Percentiles rank a stretch among this genome's conserved stretches.
Evolutionary conservation across 2,329 filamentous ascomycete genomes (phyloP).

Genomic region (Aureobasidium zeae): DNA sequence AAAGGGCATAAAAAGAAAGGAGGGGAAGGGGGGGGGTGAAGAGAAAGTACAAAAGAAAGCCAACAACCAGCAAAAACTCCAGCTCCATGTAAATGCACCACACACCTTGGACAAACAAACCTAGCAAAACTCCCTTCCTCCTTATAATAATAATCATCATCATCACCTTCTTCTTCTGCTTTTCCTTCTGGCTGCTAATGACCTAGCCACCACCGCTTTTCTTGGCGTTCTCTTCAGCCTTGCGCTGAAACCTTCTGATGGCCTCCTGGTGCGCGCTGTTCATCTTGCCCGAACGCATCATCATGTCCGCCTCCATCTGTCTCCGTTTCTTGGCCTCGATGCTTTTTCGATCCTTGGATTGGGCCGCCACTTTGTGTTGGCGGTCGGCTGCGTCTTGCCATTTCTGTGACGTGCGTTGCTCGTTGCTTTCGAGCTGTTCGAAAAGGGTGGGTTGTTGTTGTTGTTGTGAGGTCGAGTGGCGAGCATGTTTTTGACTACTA

Average conservation of each 20-base stretch:
- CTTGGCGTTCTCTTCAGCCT: constrained; percentile 33
- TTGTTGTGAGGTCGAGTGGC: too few relatives aligned
- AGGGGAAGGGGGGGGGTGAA: too few relatives aligned
- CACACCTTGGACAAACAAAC: too few relatives aligned
- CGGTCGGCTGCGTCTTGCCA: too few relatives aligned
- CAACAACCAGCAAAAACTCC: not conserved
- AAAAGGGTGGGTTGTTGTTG: too few relatives aligned
- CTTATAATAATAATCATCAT: not conserved
- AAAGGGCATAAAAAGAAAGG: too few relatives aligned
- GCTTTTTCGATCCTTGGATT: constrained; percentile 46
- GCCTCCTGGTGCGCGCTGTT: constrained; percentile 68
- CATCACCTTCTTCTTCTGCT: not conserved
- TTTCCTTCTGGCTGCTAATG: not conserved
- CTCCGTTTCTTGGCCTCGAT: constrained; percentile 46
- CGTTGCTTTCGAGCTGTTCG: too few relatives aligned
- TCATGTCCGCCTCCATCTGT: constrained; percentile 59
- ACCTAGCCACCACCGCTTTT: too few relatives aligned
- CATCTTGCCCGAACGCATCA: constrained; percentile 68
- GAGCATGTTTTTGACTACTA: too few relatives aligned
- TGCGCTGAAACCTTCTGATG: constrained; percentile 67
- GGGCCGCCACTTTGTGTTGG: not conserved
- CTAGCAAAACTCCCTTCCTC: not conserved
- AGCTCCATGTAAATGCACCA: too few relatives aligned
- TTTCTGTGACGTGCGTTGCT: too few relatives aligned
- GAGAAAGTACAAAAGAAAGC: not conserved